These are phyloP conservation scores for Paraconiothyrium brasiliense DNA, from an alignment of 2,329 filamentous ascomycete species.

Conservation along the genomic window DNA sequence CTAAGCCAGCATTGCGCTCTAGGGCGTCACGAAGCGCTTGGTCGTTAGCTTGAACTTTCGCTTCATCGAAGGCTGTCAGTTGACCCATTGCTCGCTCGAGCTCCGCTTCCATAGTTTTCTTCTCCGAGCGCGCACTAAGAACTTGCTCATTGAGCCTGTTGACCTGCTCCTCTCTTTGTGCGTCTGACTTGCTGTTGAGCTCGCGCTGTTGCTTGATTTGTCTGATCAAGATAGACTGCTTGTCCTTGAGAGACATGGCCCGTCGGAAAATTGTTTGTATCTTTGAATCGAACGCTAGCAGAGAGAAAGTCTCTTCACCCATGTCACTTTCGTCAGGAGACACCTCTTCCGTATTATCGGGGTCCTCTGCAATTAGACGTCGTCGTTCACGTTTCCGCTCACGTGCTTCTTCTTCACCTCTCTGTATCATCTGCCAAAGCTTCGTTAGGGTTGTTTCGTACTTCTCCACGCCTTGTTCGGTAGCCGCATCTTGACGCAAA, in stretches of 20 bases:
- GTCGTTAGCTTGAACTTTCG: conserved; percentile 31
- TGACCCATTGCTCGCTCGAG: conserved; percentile 47
- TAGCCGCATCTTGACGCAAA: conserved; percentile 30
- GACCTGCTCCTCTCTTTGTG: conserved; percentile 52
- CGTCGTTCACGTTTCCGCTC: conserved; percentile 49
- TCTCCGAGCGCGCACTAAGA: conserved; percentile 45
- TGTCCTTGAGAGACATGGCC: conserved; percentile 80
- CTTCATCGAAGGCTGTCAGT: conserved; percentile 41
- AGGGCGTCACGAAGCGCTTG: conserved; percentile 39
- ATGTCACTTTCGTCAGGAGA: conserved; percentile 70
- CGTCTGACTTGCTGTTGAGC: conserved; percentile 86
- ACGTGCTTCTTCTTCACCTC: conserved; percentile 53
- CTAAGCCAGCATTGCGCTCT: conserved; percentile 42
- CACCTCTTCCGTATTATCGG: conserved; percentile 67
- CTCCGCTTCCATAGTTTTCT: conserved; percentile 47
- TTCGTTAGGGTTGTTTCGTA: conserved; percentile 63
- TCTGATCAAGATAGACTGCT: conserved; percentile 86
- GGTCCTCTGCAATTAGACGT: conserved; percentile 58
- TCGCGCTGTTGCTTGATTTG: conserved; percentile 97
- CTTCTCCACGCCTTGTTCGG: conserved; percentile 36
- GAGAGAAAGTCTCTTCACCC: conserved; percentile 70
- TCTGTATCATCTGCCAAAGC: conserved; percentile 63
- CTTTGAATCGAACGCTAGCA: conserved; percentile 79
- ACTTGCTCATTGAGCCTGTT: conserved; percentile 54
- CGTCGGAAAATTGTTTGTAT: conserved; percentile 82